These are phyloP conservation scores for Boletus subparvulus DNA, from an alignment of 768 basidiomycete species.

Conservation along the genomic window DNA sequence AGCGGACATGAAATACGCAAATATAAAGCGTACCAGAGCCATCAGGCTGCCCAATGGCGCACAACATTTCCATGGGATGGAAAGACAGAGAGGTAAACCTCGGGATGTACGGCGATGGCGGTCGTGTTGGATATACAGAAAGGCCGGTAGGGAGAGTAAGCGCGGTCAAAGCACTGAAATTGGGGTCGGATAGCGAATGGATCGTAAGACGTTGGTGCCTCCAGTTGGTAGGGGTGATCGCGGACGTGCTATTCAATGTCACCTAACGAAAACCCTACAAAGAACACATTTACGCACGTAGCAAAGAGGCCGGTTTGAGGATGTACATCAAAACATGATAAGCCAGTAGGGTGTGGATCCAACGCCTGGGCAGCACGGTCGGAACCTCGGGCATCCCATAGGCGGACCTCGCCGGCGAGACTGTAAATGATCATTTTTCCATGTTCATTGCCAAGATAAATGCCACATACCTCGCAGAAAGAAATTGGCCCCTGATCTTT, in stretches of 20 bases:
- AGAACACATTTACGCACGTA: conserved; percentile 51
- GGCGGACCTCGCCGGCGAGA: conserved; percentile 82
- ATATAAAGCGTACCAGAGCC: conserved; percentile 47
- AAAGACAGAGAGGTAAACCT: conserved; percentile 66
- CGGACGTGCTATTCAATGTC: conserved; percentile 49
- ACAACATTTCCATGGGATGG: conserved; percentile 87
- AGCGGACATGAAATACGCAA: background rate
- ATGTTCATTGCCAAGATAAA: background rate
- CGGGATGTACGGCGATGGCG: conserved; percentile 60
- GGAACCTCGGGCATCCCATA: conserved; percentile 83
- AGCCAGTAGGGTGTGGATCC: conserved; percentile 65
- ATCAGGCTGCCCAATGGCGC: conserved; percentile 70
- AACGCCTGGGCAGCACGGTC: conserved; percentile 61
- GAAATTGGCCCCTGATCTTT: conserved; percentile 60
- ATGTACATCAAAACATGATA: conserved; percentile 88
- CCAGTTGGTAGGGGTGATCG: conserved; percentile 59
- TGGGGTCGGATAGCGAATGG: conserved; percentile 49
- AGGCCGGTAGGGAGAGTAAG: conserved; percentile 57
- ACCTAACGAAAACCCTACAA: background rate
- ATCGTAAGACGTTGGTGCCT: conserved; percentile 63
- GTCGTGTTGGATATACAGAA: conserved; percentile 51
- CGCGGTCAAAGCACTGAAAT: conserved; percentile 36
- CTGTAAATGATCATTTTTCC: conserved; percentile 40
- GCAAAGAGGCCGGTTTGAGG: conserved; percentile 80
- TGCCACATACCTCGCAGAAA: conserved; percentile 76